Conservation (phyloP, 257 asterid genomes). For the Solanum pennellii region DNA sequence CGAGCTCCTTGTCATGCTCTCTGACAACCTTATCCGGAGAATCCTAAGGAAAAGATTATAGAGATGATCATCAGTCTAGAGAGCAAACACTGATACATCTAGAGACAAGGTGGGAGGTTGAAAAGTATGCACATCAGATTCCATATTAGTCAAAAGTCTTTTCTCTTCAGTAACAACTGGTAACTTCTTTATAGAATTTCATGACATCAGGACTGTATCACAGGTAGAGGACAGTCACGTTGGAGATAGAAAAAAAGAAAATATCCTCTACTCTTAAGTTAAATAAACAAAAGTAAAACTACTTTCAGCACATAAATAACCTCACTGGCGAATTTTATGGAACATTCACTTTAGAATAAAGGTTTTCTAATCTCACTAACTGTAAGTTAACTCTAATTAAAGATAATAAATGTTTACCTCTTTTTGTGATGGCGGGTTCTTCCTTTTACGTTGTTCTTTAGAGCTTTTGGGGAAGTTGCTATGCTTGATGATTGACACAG, state of each 20-base stretch:
- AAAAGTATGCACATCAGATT: background rate
- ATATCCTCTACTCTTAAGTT: background rate
- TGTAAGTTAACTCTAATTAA: background rate
- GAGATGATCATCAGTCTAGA: background rate
- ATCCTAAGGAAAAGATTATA: slow-evolving; percentile 3
- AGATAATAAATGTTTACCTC: background rate
- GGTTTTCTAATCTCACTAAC: background rate
- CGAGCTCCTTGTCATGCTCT: slow-evolving; percentile 5
- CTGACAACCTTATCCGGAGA: background rate
- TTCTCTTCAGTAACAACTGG: background rate
- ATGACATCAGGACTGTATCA: background rate
- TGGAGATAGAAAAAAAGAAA: background rate
- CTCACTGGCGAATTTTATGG: background rate
- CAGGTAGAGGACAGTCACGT: background rate
- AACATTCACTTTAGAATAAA: background rate
- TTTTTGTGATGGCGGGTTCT: background rate
- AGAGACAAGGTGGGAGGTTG: background rate
- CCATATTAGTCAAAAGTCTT: background rate
- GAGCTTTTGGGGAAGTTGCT: background rate
- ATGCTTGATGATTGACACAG: slow-evolving; percentile 1
- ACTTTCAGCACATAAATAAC: background rate
- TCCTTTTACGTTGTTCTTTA: slow-evolving; percentile 2
- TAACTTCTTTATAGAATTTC: background rate
- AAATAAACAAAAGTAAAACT: background rate
- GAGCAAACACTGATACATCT: background rate